Evolutionary conservation across 202 grass and related monocot genomes (phyloP), one percentile per base, ranked within the genome.

Genomic region (Carex arenaria): DNA sequence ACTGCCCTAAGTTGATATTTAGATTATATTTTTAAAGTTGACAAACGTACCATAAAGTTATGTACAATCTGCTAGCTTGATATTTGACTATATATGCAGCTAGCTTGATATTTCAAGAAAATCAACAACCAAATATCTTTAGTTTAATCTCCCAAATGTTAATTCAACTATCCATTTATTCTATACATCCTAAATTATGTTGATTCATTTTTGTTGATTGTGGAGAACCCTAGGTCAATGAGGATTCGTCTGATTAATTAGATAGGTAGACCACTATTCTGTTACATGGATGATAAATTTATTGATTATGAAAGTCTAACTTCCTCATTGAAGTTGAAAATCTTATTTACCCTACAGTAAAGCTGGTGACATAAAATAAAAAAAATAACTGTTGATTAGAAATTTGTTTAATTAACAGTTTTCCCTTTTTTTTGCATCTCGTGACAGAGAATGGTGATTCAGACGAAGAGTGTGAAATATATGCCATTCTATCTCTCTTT

Each of bases 401-500:
- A 57, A 56, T 59, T 18, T 57, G 2, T 38, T 38, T n/a, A 12
- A 3, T 18, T 36, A 20, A 38, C 30, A 38, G 4, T 53, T 78
- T 38, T 34, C 17, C 10, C 4, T 61, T 1, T 38, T 0, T 18
- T 78, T 78, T 60, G 15, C 30, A 59, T 4, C 66, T 17, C 67
- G 10, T 17, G 40, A 71, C 86, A 97, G 90, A 80, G 26, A 34
- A 75, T 80, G 13, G 94, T 97, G 59, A 88, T 97, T 42, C 79
- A 45, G n/a, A 90, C 91, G 14, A 90, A 90, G 74, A 97, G 87
- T 22, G 92, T 94, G 26, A 56, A 92, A 84, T 94, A 90, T 84
- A 94, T 94, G 92, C 92, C 92, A 1, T 90, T 94, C 67, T 80
- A 67, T 30, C 72, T 94, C 51, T 90, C 89, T 1, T 56, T 94